Evolutionary conservation across 179 eudicot species (phyloP).

Genomic region (Nepenthes alata): DNA sequence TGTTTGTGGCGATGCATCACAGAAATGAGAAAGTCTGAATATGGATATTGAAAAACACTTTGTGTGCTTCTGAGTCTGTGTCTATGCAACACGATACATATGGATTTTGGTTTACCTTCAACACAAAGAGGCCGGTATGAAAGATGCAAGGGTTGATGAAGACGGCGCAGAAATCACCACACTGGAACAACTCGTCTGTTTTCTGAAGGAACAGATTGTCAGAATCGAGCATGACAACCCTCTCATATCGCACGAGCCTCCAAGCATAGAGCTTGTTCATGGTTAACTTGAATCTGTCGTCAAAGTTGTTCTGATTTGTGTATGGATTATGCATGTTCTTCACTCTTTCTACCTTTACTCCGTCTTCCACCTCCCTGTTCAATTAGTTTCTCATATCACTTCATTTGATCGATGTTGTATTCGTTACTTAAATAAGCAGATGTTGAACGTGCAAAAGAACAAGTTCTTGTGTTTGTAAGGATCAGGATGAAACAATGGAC

Average conservation of each 20-base stretch:
- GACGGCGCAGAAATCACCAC: slow-evolving; percentile 89
- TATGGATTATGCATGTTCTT: slow-evolving; percentile 72
- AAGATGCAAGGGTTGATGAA: slow-evolving; percentile 97
- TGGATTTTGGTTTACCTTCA: slow-evolving; percentile 35
- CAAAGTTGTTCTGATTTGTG: slow-evolving; percentile 14
- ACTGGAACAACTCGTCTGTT: slow-evolving; percentile 81
- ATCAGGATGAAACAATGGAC: too few species aligned
- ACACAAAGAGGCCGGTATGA: slow-evolving; percentile 92
- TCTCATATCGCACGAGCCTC: slow-evolving; percentile 72
- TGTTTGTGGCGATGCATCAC: too few species aligned
- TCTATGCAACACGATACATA: background rate
- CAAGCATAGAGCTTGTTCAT: slow-evolving; percentile 86
- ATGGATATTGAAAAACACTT: background rate
- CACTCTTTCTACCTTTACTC: slow-evolving; percentile 67
- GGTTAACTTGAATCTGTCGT: slow-evolving; percentile 66
- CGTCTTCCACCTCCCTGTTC: slow-evolving; percentile 70
- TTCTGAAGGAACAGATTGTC: slow-evolving; percentile 84
- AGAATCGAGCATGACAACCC: slow-evolving; percentile 89
- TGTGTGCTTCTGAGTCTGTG: background rate
- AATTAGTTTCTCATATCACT: background rate
- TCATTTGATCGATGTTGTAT: too few species aligned
- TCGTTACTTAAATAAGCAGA: background rate
- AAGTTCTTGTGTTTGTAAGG: background rate
- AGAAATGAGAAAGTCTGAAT: too few species aligned
- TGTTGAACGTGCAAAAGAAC: too few species aligned